Percentiles rank a stretch among this genome's conserved stretches.
Conservation (phyloP, 2,329 filamentous ascomycete genomes). For the Fusarium falciforme region DNA sequence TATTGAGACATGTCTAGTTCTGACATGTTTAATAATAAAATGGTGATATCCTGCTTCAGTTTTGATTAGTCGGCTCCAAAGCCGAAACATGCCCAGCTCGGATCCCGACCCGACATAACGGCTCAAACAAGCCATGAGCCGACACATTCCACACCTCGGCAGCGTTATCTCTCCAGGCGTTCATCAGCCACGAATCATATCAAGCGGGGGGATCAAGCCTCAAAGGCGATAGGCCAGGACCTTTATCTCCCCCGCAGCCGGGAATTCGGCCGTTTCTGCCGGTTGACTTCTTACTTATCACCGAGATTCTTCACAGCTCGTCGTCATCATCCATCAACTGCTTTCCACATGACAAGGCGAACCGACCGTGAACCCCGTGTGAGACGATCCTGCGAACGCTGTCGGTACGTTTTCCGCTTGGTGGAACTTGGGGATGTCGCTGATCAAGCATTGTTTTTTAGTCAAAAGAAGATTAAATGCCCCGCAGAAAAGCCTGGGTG, state of each 20-base stretch:
- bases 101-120: neutral
- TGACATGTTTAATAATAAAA: neutral
- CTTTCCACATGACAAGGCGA: slow-evolving; percentile 10
- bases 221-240: neutral
- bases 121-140: neutral
- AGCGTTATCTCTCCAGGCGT: neutral
- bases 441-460: neutral
- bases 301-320: neutral
- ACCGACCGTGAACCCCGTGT: slow-evolving; percentile 21
- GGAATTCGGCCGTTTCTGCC: neutral
- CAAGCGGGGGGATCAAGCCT: neutral
- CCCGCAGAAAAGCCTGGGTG: slow-evolving; percentile 39
- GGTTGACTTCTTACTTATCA: neutral
- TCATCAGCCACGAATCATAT: neutral
- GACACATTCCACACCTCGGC: neutral
- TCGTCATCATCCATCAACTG: neutral
- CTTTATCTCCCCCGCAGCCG: neutral
- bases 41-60: neutral
- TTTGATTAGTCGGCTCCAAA: neutral
- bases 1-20: neutral
- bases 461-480: slow-evolving; percentile 42
- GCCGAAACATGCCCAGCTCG: neutral
- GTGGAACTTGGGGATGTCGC: neutral
- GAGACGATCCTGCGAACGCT: slow-evolving; percentile 40
- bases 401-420: slow-evolving; percentile 23